Percentiles rank a stretch among this genome's conserved stretches.
phyloP scores from a whole-genome alignment of 1,139 yeast species.

The Nakaseomyces bracarensis region DNA sequence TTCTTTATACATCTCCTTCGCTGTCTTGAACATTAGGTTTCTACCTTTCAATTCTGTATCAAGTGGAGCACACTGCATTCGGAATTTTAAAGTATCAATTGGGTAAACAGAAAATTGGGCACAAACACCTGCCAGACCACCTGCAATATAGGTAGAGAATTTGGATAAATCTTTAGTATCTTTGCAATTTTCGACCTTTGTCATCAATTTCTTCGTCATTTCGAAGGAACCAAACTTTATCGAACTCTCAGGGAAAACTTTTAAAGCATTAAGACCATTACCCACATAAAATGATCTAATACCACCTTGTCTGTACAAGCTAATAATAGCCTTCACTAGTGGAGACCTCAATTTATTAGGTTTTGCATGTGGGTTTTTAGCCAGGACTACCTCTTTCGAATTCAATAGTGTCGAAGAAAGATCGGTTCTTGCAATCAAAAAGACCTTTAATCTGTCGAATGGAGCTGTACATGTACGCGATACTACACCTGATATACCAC shows the following conservation, averaged over 20 bases:
- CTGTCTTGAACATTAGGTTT: slow-evolving; percentile 54
- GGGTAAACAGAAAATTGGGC: slow-evolving; percentile 93
- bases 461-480: slow-evolving; percentile 98
- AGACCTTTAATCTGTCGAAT: slow-evolving; percentile 87
- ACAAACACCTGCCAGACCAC: slow-evolving; percentile 92
- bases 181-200: slow-evolving; percentile 67
- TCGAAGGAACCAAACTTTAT: slow-evolving; percentile 96
- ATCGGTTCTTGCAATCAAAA: slow-evolving; percentile 85
- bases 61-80: slow-evolving; percentile 69
- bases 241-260: slow-evolving; percentile 95
- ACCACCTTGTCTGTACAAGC: slow-evolving; percentile 86
- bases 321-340: slow-evolving; percentile 66
- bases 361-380: slow-evolving; percentile 33
- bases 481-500: slow-evolving; percentile 92
- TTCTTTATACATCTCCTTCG: slow-evolving; percentile 64
- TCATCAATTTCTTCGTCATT: slow-evolving; percentile 66
- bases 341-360: slow-evolving; percentile 51
- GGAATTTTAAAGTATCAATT: slow-evolving; percentile 86
- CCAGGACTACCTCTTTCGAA: slow-evolving; percentile 43
- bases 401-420: slow-evolving; percentile 59
- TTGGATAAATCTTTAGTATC: slow-evolving; percentile 69
- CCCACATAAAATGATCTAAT: slow-evolving; percentile 84
- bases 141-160: slow-evolving; percentile 76
- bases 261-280: slow-evolving; percentile 84
- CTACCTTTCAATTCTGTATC: slow-evolving; percentile 54